Evolutionary conservation across 805 yeast genomes (phyloP), one percentile per base, ranked within the genome.

Genomic region (Kuraishia hungarica): DNA sequence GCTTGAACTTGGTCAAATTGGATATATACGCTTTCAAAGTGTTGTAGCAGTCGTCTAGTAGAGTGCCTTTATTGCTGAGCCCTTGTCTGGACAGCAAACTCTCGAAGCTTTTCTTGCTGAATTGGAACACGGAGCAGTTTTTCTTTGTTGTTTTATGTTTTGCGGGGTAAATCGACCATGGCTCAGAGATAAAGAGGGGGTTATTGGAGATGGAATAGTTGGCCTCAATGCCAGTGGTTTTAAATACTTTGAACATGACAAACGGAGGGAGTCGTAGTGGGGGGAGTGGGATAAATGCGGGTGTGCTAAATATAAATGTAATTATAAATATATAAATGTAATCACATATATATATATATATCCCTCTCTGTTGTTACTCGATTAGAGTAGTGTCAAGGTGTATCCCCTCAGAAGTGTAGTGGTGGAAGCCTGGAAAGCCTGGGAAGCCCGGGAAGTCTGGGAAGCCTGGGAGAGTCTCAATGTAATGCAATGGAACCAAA

Each of bases 141-240:
- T 80, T 76, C 43, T 84, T 84, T 1, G 82, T 72, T 24, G 79
- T 72, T 60, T 82, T 81, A 55, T 84, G 86, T 59, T 86, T 87
- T n/a, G 93, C 97, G 1, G 93, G 90, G 64, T 81, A 88, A 0
- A 92, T 82, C 6, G 84, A 69, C 97, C 97, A 92, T 20, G 92
- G 87, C 22, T 88, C 96, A 7, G 86, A 77, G 1, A 65, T 64
- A 68, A 91, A 90, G 13, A 86, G 72, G 0, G 96, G 86, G 53
- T 86, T 81, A 2, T 82, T 76, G 56, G 91, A 84, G 28, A 87
- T 81, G 17, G 84, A 77, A 66, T 90, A 91, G 52, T 78, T 71
- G 11, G 84, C 81, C 60, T 83, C 79, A 52, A 86, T 86, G 0
- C 90, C 90, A 5, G 82, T 61, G 43, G 76, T 75, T 61, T 79